Base-by-base conservation (phyloP, 139 green algal species). In the Spirogloea muscicola region DNA sequence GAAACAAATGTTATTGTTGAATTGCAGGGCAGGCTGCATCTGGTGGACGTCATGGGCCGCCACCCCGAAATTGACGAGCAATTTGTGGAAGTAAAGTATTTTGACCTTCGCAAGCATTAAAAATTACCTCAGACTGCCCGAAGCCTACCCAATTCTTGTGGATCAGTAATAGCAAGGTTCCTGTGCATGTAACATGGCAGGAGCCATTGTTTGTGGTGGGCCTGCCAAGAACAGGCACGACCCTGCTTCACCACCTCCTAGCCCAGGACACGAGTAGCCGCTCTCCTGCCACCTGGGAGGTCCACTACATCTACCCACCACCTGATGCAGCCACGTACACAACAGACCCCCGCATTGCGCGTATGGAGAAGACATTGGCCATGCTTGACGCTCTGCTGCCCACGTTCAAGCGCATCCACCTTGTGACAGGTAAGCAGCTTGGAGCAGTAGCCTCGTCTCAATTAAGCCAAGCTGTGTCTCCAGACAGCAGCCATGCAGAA, bases 251-350 rank as follows among this genome's bases (percentile, higher is more conserved):
- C 57, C 40, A 64, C 57, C 57, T 44, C 13, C 57, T 64, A 18
- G 57, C 57, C 27, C 29, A 27, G 33, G 57, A 64, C 57, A 21
- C 25, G 1, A 33, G 29, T 34, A 44, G 40, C 57, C 57, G 57
- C 57, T 41, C 57, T 33, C 57, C 57, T 2, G 33, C n/a, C 57
- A 64, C 57, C 25, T 64, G 57, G 57, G 57, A 64, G 57, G 57
- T 64, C 33, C 57, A 64, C 25, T 34, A 64, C 27, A 64, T 64
- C 25, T 31, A 38, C 27, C 57, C 57, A 27, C 57, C 57, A 18
- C 57, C 57, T 13, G 27, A 64, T 9, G 25, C n/a, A 9, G 31
- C 57, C 57, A 39, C 25, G 25, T 64, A 38, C 27, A 18, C 40
- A 33, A 64, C 57, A 13, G 57, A 64, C 13, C 29, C 29, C 3